Evolutionary conservation across 371 early-diverging fungal genomes (phyloP).

Genomic region (Mortierella sp.): DNA sequence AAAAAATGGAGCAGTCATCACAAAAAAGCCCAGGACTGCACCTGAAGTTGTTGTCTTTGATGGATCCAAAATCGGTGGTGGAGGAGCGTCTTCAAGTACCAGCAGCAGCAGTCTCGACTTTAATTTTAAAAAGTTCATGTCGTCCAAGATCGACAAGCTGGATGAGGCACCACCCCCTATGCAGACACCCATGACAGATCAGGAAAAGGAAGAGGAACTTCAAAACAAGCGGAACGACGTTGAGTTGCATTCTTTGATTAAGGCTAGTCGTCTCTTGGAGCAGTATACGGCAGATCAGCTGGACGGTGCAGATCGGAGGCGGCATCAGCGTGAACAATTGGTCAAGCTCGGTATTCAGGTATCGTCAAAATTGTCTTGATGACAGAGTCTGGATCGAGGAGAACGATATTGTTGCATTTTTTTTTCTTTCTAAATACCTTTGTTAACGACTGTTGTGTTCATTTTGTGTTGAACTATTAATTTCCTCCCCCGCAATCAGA

Average conservation of each 20-base stretch:
- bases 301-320: slow-evolving; percentile 42
- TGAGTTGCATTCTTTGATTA: slow-evolving; percentile 43
- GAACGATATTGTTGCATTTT: not conserved
- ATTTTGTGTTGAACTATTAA: not conserved
- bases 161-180: slow-evolving; percentile 42
- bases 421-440: not conserved
- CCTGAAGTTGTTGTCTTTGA: slow-evolving; percentile 47
- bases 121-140: slow-evolving; percentile 50
- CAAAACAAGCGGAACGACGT: slow-evolving; percentile 45
- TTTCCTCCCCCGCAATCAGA: slow-evolving; percentile 14
- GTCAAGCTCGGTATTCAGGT: slow-evolving; percentile 47
- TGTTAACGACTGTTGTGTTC: not conserved
- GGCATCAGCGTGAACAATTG: slow-evolving; percentile 45
- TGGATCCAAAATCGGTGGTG: slow-evolving; percentile 33
- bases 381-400: not conserved
- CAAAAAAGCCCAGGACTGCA: slow-evolving; percentile 32
- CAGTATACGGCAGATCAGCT: slow-evolving; percentile 46
- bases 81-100: slow-evolving; percentile 11
- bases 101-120: slow-evolving; percentile 32
- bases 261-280: slow-evolving; percentile 40
- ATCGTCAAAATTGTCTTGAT: not conserved
- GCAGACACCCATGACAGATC: slow-evolving; percentile 42
- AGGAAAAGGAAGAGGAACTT: slow-evolving; percentile 44
- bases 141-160: slow-evolving; percentile 48
- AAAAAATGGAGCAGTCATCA: slow-evolving; percentile 6